Evolutionary conservation across 2,329 filamentous ascomycete species (phyloP).

Genomic region (Eurotiales sp.): DNA sequence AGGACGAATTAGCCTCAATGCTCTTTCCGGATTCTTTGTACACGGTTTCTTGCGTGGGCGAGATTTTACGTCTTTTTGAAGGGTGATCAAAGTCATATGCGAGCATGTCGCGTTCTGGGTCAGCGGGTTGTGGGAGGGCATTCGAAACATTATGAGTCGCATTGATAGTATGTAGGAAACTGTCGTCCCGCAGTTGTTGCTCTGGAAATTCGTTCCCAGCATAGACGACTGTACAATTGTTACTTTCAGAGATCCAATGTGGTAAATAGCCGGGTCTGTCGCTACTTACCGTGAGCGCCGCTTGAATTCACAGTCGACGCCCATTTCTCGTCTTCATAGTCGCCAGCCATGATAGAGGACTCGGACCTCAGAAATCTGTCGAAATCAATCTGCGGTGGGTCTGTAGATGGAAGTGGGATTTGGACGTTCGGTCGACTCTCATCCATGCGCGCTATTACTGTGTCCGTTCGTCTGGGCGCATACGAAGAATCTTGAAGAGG

Average conservation of each 20-base stretch:
- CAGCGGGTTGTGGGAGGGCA: conserved; percentile 4
- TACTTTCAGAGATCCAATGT: not conserved
- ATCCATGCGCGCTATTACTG: not conserved
- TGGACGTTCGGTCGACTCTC: not conserved
- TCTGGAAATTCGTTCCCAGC: not conserved
- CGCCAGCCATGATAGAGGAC: conserved; percentile 23
- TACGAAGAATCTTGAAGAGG: conserved; percentile 16
- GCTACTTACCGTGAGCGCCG: conserved; percentile 25
- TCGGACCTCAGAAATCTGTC: conserved; percentile 33
- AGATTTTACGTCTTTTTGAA: conserved; percentile 12
- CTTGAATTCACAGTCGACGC: conserved; percentile 27
- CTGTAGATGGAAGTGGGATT: conserved; percentile 14
- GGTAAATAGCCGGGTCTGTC: not conserved
- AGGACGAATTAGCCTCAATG: conserved; percentile 4
- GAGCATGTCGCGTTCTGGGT: not conserved
- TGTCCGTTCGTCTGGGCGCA: not conserved
- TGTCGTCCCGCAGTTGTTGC: conserved; percentile 1
- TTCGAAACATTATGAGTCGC: not conserved
- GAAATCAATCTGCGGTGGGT: conserved; percentile 31
- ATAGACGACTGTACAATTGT: conserved; percentile 1
- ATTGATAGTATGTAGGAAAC: not conserved
- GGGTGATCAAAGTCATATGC: conserved; percentile 5
- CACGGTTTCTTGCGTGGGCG: conserved; percentile 8
- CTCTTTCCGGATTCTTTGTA: not conserved
- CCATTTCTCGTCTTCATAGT: conserved; percentile 31